A percentile compares a stretch with the other conserved stretches of the same genome.
Conservation (phyloP, 2,329 filamentous ascomycete species). For the Aphanocladium album region DNA sequence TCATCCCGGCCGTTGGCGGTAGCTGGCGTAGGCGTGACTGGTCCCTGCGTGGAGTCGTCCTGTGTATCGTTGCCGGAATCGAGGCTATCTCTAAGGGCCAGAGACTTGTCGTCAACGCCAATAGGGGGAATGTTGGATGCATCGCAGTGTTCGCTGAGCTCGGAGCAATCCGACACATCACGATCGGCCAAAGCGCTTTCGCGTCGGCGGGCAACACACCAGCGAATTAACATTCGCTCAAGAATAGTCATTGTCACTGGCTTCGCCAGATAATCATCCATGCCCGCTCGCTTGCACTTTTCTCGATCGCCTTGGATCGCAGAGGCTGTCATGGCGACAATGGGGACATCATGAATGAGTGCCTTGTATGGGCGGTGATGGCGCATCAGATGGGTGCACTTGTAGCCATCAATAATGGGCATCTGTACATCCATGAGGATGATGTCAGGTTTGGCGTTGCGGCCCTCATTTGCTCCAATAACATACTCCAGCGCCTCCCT, state of each 20-base stretch:
- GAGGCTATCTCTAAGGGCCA: neutral
- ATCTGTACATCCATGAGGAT: constrained; percentile 78
- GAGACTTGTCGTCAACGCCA: constrained; percentile 22
- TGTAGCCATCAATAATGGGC: constrained; percentile 73
- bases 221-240: constrained; percentile 67
- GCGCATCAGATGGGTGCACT: constrained; percentile 67
- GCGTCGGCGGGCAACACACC: constrained; percentile 43
- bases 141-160: constrained; percentile 37
- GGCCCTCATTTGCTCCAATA: constrained; percentile 44
- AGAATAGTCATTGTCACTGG: constrained; percentile 64
- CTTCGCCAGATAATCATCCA: constrained; percentile 73
- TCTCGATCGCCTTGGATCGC: constrained; percentile 73
- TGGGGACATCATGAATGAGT: constrained; percentile 59
- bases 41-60: constrained; percentile 25
- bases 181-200: constrained; percentile 20
- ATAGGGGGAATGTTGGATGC: constrained; percentile 37
- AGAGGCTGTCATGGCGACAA: constrained; percentile 77
- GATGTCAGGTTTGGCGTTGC: constrained; percentile 59
- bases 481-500: constrained; percentile 75
- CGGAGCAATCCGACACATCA: constrained; percentile 41
- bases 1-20: constrained; percentile 34
- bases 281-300: constrained; percentile 67
- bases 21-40: constrained; percentile 37
- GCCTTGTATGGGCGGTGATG: constrained; percentile 61
- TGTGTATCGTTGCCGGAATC: constrained; percentile 18